Evolutionary conservation across 495 filamentous ascomycete species (phyloP).

Genomic region (Chaetomium tenue): DNA sequence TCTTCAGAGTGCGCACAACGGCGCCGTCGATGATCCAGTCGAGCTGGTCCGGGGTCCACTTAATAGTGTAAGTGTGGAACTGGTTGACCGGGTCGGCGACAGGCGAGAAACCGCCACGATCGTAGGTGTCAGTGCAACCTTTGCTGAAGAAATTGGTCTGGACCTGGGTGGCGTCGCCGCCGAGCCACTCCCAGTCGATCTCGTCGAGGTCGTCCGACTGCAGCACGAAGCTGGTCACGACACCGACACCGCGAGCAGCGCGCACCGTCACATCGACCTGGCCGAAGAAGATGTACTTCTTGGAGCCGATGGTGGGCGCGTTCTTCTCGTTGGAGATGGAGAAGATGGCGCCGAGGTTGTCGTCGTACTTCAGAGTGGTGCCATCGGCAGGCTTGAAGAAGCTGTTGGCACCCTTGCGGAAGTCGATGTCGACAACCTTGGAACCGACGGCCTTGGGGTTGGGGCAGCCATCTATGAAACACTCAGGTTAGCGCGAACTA

Average conservation of each 20-base stretch:
- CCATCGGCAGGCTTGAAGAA: constrained; percentile 66
- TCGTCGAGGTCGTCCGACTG: constrained; percentile 92
- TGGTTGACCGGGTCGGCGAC: constrained; percentile 59
- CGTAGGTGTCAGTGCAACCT: constrained; percentile 71
- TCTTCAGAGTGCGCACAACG: constrained; percentile 66
- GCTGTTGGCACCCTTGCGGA: constrained; percentile 62
- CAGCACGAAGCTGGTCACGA: constrained; percentile 83
- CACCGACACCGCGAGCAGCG: constrained; percentile 63
- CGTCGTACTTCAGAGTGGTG: constrained; percentile 61
- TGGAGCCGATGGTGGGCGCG: constrained; percentile 68
- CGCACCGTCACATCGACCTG: constrained; percentile 64
- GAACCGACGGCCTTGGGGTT: constrained; percentile 68
- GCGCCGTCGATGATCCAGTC: constrained; percentile 80
- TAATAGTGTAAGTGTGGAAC: constrained; percentile 83
- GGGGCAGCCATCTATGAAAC: constrained; percentile 54
- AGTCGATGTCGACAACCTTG: constrained; percentile 66
- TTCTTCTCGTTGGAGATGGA: constrained; percentile 71
- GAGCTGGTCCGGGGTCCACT: constrained; percentile 74
- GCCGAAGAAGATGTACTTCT: constrained; percentile 79
- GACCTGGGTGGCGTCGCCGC: constrained; percentile 60
- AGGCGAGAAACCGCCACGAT: constrained; percentile 67
- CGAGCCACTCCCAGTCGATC: constrained; percentile 90
- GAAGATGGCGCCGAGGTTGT: constrained; percentile 69
- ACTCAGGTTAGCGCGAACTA: constrained; percentile 2
- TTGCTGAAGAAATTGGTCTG: constrained; percentile 96